Base-by-base conservation (phyloP, 805 yeast genomes). In the Wickerhamiella siamensis region DNA sequence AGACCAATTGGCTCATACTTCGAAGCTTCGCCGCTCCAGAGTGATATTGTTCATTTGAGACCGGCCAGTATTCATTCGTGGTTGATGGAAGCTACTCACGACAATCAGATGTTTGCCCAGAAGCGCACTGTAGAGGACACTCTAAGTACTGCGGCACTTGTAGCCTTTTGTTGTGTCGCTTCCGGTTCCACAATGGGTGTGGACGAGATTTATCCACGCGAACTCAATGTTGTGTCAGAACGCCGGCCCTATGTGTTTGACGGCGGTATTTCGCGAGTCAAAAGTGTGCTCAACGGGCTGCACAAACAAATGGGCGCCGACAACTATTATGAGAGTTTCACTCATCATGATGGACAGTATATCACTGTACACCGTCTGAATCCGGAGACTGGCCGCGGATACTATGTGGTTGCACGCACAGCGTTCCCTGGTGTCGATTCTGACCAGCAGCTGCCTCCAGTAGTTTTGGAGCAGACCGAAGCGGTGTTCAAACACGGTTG, bases 41-140 rank as follows among this genome's bases (percentile, higher is more conserved):
- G 61, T 29, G 50, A 65, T 19, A 29, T 40, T 39, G 20, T 36
- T 8, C 38, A 36, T 3, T 24, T 24, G 29, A 8, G 33, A n/a
- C 6, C 17, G n/a, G 66, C 74, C 8, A 75, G 78, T n/a, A 93
- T 94, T 3, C 96, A 86, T 62, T 95, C 97, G 0, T 66, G 91
- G 51, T 80, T 88, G 52, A 88, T 91, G 96, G 97, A 91, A 56
- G 88, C 96, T 55, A 87, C 97, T 2, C 98, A 88, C 59, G 98
- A 88, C 59, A 88, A 88, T 56, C 91, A 86, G 61, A 79, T 77
- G 17, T 94, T 96, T 2, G 71, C 69, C 34, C 93, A 88, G 51
- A 84, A 81, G 61, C 74, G 97, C 57, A 86, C 95, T 0, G 79
- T 83, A 1, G 95, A 87, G 56, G 98, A 88, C 55, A 87, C 97